Conservation (phyloP, 257 asterid genomes). For the Asclepias syriaca region DNA sequence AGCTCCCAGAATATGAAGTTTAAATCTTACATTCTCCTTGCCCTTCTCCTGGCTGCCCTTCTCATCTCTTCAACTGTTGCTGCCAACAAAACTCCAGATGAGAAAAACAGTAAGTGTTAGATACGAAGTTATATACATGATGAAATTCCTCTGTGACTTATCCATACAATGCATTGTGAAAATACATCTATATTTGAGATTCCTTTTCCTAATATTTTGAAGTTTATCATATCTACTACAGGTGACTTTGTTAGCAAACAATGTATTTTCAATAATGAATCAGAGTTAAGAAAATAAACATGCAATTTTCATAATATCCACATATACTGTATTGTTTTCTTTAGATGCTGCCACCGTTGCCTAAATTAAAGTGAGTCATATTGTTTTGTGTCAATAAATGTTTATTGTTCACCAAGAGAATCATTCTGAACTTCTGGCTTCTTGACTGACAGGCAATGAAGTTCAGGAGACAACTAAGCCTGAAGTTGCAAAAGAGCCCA, state of each 20-base stretch:
- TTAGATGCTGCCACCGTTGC: not conserved
- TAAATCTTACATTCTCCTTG: constrained; percentile 6
- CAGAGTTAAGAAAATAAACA: not conserved
- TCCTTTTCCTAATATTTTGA: not conserved
- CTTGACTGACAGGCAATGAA: constrained; percentile 6
- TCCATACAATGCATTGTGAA: not conserved
- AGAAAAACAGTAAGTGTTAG: constrained; percentile 1
- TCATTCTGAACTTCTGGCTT: not conserved
- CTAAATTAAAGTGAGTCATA: not conserved
- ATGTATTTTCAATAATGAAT: not conserved
- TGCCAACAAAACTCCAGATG: constrained; percentile 5
- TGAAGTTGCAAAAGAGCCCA: not conserved
- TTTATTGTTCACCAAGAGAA: not conserved
- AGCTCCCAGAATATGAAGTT: constrained; percentile 6
- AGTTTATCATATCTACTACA: not conserved
- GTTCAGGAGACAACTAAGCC: not conserved
- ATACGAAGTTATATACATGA: not conserved
- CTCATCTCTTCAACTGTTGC: constrained; percentile 2
- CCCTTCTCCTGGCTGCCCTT: constrained; percentile 2
- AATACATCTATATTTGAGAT: not conserved
- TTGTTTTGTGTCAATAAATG: not conserved
- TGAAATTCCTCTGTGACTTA: not conserved
- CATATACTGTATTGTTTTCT: not conserved
- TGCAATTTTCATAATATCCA: not conserved
- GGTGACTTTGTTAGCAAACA: not conserved